Evolutionary conservation across 495 filamentous ascomycete genomes (phyloP), one percentile per base, ranked within the genome.

Genomic region (Penicillium soppii): DNA sequence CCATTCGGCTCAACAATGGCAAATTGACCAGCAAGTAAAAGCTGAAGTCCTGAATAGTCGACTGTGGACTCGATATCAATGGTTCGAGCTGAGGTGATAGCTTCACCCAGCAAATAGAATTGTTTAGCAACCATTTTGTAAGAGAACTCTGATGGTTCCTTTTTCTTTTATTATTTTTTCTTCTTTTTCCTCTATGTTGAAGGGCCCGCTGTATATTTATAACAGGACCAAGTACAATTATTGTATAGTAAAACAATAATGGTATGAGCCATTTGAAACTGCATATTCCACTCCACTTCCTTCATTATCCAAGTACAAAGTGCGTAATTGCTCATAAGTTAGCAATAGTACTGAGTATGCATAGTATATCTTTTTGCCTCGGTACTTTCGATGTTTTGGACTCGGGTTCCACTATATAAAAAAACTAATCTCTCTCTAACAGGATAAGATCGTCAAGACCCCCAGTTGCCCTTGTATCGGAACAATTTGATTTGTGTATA

Each of bases 51-150:
- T 25, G 74, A 63, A 25, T 67, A 47, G 20, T 63, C 62, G 22
- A 58, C 39, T 4, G 63, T 46, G 9, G 63, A 42, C 33, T 72
- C 64, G n/a, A 78, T 12, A n/a, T 72, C 62, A 16, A 79, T 57
- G 25, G 62, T 38, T 36, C 54, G 63, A 7, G 72, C 63, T 20
- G 70, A 71, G n/a, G 63, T 65, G 17, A 58, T 50, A 36, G 63
- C 52, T 41, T 78, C 67, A 22, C 78, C 77, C 22, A 75, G 49
- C 16, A 78, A 65, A 39, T 73, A 70, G 50, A 78, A 80, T 32
- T 56, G 36, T 54, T 70, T 65, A 13, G 53, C 58, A 23, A 63
- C 38, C 73, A 78, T 74, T 22, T 10, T 45, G 40, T 16, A 8
- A 35, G 7, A 7, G 16, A 26, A 17, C 20, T n/a, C 22, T 19